Percentiles rank a stretch among this genome's conserved stretches.
Conservation (phyloP, 1,284 basidiomycete genomes). For the Sporisorium reilianum region DNA sequence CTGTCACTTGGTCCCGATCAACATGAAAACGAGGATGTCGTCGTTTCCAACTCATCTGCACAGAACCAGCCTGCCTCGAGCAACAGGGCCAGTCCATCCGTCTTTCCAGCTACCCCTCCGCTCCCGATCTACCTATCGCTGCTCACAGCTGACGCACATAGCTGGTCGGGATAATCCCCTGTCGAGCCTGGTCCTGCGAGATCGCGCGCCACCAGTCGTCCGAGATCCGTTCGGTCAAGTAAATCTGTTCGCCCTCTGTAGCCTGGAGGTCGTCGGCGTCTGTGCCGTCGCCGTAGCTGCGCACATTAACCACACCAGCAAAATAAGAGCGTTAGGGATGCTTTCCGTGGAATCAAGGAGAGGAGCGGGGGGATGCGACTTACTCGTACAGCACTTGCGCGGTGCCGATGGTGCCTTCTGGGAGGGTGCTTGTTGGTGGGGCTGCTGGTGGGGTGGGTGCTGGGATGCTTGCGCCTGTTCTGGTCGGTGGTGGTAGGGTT, state of each 20-base stretch:
- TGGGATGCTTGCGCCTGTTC: conserved; percentile 18
- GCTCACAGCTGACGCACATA: conserved; percentile 47
- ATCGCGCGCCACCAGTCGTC: conserved; percentile 62
- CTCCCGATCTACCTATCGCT: not conserved
- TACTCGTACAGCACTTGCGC: conserved; percentile 5
- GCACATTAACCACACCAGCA: not conserved
- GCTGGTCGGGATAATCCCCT: conserved; percentile 56
- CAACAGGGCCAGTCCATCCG: too few relatives aligned
- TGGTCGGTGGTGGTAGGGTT: conserved; percentile 24
- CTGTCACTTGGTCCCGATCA: too few relatives aligned
- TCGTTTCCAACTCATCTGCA: too few relatives aligned
- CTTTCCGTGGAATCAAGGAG: too few relatives aligned
- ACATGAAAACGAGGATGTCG: too few relatives aligned
- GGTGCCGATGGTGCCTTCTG: not conserved
- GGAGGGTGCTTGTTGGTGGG: not conserved
- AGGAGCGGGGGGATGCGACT: not conserved
- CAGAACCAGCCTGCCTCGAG: too few relatives aligned
- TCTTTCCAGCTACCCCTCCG: too few relatives aligned
- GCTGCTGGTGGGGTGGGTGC: not conserved
- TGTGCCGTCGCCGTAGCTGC: conserved; percentile 43
- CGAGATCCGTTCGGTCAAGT: conserved; percentile 52
- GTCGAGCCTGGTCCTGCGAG: conserved; percentile 11
- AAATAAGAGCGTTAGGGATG: not conserved
- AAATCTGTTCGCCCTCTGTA: conserved; percentile 47
- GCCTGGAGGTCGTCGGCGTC: conserved; percentile 58